Percentiles rank a stretch among this genome's conserved stretches.
Conservation (phyloP, 2,329 filamentous ascomycete genomes). For the Myotisia sp. region DNA sequence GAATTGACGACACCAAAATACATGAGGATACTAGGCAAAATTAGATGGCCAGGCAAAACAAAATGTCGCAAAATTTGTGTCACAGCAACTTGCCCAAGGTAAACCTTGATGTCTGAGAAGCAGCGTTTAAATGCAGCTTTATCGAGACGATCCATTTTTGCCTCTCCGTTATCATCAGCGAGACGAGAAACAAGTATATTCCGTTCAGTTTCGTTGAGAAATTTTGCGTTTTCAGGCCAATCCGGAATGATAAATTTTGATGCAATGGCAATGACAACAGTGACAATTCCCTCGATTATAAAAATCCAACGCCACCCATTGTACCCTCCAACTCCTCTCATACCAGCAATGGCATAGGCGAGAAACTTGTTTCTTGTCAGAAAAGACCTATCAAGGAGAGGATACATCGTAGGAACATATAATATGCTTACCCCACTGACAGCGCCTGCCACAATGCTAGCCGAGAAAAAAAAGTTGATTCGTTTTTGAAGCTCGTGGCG, state of each 20-base stretch:
- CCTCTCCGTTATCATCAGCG: slow-evolving; percentile 30
- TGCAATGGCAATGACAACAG: slow-evolving; percentile 33
- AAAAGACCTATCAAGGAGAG: background rate
- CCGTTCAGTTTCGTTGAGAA: slow-evolving; percentile 35
- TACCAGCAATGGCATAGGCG: slow-evolving; percentile 29
- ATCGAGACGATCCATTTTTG: slow-evolving; percentile 41
- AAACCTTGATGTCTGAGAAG: slow-evolving; percentile 32
- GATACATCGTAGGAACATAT: background rate
- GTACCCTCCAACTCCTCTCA: slow-evolving; percentile 29
- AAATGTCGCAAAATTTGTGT: background rate
- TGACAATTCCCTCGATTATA: slow-evolving; percentile 36
- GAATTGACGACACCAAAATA: slow-evolving; percentile 47
- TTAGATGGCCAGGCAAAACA: background rate
- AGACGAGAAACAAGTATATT: slow-evolving; percentile 31
- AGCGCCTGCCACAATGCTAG: slow-evolving; percentile 27
- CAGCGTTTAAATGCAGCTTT: slow-evolving; percentile 35
- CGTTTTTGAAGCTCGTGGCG: slow-evolving; percentile 29
- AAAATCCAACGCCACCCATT: slow-evolving; percentile 36
- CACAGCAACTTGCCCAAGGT: slow-evolving; percentile 7
- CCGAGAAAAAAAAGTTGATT: slow-evolving; percentile 23
- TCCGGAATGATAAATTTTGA: slow-evolving; percentile 38
- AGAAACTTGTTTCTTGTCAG: slow-evolving; percentile 19
- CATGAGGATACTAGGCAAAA: slow-evolving; percentile 36
- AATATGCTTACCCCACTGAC: slow-evolving; percentile 22
- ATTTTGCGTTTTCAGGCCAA: slow-evolving; percentile 33